Conservation (phyloP, 805 yeast genomes). For the Metschnikowia chrysomelidarum region DNA sequence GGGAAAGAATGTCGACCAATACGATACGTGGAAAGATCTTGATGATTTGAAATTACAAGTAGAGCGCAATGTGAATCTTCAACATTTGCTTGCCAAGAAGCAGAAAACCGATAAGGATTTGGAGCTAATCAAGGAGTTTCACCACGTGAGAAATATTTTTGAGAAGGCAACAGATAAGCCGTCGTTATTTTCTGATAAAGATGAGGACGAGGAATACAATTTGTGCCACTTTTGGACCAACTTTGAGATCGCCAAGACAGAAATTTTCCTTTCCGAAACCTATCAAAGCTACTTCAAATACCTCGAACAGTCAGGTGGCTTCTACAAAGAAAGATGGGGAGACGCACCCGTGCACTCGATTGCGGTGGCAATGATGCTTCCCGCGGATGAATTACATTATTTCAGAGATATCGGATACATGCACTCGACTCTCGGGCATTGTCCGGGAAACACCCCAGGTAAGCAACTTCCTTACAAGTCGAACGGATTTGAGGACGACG, state of each 20-base stretch:
- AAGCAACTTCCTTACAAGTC: conserved; percentile 18
- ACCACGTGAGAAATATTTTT: conserved; percentile 37
- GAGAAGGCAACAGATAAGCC: conserved; percentile 32
- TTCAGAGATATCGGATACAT: conserved; percentile 90
- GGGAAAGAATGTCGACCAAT: conserved; percentile 24
- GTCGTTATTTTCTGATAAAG: conserved; percentile 48
- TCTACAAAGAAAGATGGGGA: conserved; percentile 93
- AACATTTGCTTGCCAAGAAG: conserved; percentile 20
- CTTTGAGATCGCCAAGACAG: conserved; percentile 86
- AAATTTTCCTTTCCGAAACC: conserved; percentile 60
- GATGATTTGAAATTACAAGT: conserved; percentile 26
- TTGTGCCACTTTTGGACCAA: conserved; percentile 91
- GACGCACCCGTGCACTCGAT: conserved; percentile 94
- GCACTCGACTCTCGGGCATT: conserved; percentile 78
- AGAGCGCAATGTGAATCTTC: conserved; percentile 28
- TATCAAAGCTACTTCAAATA: conserved; percentile 68
- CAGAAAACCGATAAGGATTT: conserved; percentile 26
- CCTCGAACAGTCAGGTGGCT: conserved; percentile 75
- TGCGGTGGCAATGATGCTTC: conserved; percentile 74
- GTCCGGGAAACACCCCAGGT: conserved; percentile 60
- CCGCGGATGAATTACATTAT: conserved; percentile 74
- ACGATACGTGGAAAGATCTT: conserved; percentile 21
- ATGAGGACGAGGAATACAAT: conserved; percentile 68
- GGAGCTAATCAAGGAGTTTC: conserved; percentile 15
- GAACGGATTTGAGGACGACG: conserved; percentile 26